Base-by-base conservation (phyloP, 2,329 filamentous ascomycete genomes). In the Cladosporium cucumerinum region DNA sequence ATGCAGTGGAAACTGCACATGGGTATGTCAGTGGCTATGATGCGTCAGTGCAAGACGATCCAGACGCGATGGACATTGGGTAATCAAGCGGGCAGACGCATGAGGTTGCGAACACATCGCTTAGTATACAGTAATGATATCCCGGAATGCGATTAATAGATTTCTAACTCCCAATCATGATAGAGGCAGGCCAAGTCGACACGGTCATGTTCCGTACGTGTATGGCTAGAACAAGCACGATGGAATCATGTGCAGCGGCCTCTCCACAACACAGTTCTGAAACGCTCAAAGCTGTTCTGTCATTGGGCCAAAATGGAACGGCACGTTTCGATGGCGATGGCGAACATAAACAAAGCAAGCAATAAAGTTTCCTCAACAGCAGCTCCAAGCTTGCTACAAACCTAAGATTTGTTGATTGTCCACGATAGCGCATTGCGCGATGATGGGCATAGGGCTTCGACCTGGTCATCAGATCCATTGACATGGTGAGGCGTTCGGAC, bases 31-130 rank as follows among this genome's bases (percentile, higher is more conserved):
- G 63, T 63, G 70, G 73, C 25, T 70, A 74, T 58, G 71, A 68
- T 39, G 66, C 67, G 59, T 32, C 66, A 49, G 61, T 69, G 25
- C 75, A 77, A 36, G 72, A 82, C 57, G 86, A 89, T 70, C 78
- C 79, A 1, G 87, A 90, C 73, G 87, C 84, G 16, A 91, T 91
- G 89, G 87, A 90, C 61, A 77, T 90, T 71, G 87, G 68, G 28
- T 75, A 49, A 65, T 32, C 49, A 54, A 54, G 21, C 49, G 21
- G 36, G 36, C 18, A n/a, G 36, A 43, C 7, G 18, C 16, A 7
- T 43, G 36, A 43, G 36, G 36, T 30, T 14, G 49, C 23, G 16
- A 18, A 32, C 25, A 30, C 25, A 52, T 52, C 49, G 49, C 49
- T 52, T 30, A 52, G 32, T 30, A 52, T 52, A 52, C 49, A 12